Percentiles rank a stretch among this genome's conserved stretches.
These are phyloP conservation scores for Russula foetens DNA, from an alignment of 768 basidiomycete species.

Conservation along the genomic window DNA sequence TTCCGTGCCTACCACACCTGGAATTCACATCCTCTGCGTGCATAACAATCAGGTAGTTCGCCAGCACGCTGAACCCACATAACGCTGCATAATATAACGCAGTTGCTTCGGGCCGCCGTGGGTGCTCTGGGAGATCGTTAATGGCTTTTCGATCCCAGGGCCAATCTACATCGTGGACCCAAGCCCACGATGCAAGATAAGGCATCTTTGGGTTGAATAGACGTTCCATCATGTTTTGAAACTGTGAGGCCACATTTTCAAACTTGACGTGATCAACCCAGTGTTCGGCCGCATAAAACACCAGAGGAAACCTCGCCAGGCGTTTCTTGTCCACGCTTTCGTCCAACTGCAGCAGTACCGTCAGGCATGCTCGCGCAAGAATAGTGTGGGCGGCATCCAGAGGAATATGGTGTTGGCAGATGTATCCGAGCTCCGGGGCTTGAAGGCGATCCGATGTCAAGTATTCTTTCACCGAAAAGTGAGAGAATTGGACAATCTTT, in stretches of 20 bases:
- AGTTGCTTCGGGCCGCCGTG: not conserved
- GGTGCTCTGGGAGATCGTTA: not conserved
- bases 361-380: not conserved
- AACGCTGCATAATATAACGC: not conserved
- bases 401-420: not conserved
- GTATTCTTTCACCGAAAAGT: slow-evolving; percentile 4
- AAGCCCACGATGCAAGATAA: not conserved
- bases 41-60: not conserved
- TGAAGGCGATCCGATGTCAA: not conserved
- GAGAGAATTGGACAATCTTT: not conserved
- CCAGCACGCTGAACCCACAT: not conserved
- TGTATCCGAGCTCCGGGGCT: not conserved
- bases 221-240: not conserved
- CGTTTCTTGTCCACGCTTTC: not conserved
- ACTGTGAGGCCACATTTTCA: not conserved
- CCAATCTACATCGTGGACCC: not conserved
- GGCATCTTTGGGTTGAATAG: not conserved
- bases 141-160: not conserved
- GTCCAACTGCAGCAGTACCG: not conserved
- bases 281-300: not conserved
- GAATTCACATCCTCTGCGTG: not conserved
- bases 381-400: not conserved
- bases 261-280: not conserved
- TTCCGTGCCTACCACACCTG: not conserved
- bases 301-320: not conserved